These are phyloP conservation scores for Verticillium alfalfae DNA, from an alignment of 2,329 filamentous ascomycete species.

Conservation along the genomic window DNA sequence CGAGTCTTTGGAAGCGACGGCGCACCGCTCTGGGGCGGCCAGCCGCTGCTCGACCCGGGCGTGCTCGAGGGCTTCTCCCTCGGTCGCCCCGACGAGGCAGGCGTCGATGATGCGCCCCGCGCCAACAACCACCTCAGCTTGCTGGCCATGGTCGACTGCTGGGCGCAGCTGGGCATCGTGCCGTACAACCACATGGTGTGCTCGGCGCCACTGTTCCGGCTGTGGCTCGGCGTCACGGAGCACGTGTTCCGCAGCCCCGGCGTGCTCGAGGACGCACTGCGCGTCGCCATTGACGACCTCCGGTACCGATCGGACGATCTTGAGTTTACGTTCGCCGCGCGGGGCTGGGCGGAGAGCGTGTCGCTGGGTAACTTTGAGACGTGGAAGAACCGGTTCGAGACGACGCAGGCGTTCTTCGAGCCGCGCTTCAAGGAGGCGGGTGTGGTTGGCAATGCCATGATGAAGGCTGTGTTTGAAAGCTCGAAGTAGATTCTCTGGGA, in stretches of 20 bases:
- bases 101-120: constrained; percentile 34
- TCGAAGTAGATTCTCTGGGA: constrained; percentile 34
- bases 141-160: constrained; percentile 96
- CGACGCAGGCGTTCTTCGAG: constrained; percentile 87
- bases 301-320: constrained; percentile 93
- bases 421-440: constrained; percentile 84
- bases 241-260: constrained; percentile 82
- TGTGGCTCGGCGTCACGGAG: constrained; percentile 96
- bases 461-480: constrained; percentile 87
- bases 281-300: constrained; percentile 81
- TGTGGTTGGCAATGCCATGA: constrained; percentile 91
- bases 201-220: constrained; percentile 91
- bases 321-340: constrained; percentile 94
- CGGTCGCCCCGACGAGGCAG: constrained; percentile 44
- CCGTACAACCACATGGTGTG: constrained; percentile 99
- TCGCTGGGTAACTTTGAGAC: constrained; percentile 86
- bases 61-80: constrained; percentile 87
- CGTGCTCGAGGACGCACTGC: constrained; percentile 77
- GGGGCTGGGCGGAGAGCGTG: constrained; percentile 94
- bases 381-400: constrained; percentile 86
- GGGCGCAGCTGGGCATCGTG: constrained; percentile 87
- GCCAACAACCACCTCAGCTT: constrained; percentile 93
- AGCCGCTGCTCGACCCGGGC: constrained; percentile 72
- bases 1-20: constrained; percentile 70
- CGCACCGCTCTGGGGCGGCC: constrained; percentile 50